Percentiles rank a stretch among this genome's conserved stretches.
phyloP scores from a whole-genome alignment of 2,329 filamentous ascomycete species.

The Cercospora sesami region DNA sequence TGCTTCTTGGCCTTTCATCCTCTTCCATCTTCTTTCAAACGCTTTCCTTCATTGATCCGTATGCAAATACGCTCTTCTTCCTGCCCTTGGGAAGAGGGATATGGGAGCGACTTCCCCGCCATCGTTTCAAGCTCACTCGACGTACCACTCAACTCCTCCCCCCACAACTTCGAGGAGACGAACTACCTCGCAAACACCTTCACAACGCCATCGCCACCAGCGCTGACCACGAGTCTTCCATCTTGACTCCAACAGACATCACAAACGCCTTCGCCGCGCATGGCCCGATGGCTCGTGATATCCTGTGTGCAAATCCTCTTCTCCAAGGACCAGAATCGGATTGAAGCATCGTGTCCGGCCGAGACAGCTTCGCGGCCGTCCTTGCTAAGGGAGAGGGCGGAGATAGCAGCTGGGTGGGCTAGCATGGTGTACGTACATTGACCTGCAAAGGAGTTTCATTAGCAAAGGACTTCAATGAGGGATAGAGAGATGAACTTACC shows the following conservation, averaged over 20 bases:
- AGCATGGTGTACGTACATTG: constrained; percentile 99
- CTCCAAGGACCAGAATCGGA: constrained; percentile 96
- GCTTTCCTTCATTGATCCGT: not conserved
- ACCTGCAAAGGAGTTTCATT: constrained; percentile 55
- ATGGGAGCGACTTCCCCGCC: not conserved
- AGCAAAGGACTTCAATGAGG: constrained; percentile 16
- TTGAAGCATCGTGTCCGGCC: constrained; percentile 89
- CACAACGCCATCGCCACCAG: constrained; percentile 90
- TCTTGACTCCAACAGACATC: constrained; percentile 94
- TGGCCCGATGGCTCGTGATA: constrained; percentile 86
- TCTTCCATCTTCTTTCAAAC: not conserved
- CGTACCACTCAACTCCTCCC: too few species aligned
- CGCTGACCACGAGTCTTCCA: constrained; percentile 89
- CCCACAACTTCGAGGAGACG: not conserved
- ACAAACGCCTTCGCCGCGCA: constrained; percentile 95
- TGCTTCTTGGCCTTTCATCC: not conserved
- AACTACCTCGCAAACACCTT: constrained; percentile 69
- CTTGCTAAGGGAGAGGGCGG: constrained; percentile 84
- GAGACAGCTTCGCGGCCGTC: constrained; percentile 94
- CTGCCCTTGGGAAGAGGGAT: not conserved
- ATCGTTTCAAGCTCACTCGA: not conserved
- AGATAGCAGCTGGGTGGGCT: constrained; percentile 90
- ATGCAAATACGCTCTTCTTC: not conserved
- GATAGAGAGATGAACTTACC: constrained; percentile 62
- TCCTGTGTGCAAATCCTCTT: constrained; percentile 95